Conservation (phyloP, 2,329 filamentous ascomycete species). For the Aplosporella prunicola region DNA sequence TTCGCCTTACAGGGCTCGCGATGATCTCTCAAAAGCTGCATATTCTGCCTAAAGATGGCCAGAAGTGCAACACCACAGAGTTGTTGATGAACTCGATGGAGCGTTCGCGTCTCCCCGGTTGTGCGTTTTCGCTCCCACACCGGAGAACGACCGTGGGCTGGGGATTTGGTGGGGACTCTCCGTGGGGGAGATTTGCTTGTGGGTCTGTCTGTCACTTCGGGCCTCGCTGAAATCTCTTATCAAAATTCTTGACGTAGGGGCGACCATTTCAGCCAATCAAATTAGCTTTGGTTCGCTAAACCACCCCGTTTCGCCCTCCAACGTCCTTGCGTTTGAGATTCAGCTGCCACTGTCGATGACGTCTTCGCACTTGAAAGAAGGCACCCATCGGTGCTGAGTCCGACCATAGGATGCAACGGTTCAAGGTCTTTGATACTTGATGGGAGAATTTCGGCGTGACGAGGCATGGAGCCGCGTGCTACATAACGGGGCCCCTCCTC, state of each 20-base stretch:
- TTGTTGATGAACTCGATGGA: not conserved
- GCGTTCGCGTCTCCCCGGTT: not conserved
- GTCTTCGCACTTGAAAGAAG: not conserved
- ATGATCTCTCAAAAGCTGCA: constrained; percentile 3
- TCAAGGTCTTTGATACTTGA: too few species aligned
- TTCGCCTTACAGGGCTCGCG: not conserved
- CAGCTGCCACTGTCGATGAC: not conserved
- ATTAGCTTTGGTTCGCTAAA: not conserved
- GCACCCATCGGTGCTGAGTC: too few species aligned
- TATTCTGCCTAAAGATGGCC: not conserved
- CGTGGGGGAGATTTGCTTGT: constrained; percentile 6
- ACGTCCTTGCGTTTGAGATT: not conserved
- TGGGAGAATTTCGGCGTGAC: too few species aligned
- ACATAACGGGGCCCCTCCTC: not conserved
- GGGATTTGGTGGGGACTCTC: constrained; percentile 5
- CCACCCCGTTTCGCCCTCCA: not conserved
- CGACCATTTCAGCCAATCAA: not conserved
- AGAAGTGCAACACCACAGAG: not conserved
- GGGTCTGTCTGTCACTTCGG: too few species aligned
- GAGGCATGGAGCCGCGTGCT: not conserved
- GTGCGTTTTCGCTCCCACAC: not conserved
- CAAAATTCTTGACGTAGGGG: constrained; percentile 3
- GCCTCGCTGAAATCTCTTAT: constrained; percentile 1
- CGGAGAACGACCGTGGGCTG: constrained; percentile 5
- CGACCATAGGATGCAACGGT: too few species aligned